Conservation (phyloP, 2,329 filamentous ascomycete genomes). For the Cercospora sp. region DNA sequence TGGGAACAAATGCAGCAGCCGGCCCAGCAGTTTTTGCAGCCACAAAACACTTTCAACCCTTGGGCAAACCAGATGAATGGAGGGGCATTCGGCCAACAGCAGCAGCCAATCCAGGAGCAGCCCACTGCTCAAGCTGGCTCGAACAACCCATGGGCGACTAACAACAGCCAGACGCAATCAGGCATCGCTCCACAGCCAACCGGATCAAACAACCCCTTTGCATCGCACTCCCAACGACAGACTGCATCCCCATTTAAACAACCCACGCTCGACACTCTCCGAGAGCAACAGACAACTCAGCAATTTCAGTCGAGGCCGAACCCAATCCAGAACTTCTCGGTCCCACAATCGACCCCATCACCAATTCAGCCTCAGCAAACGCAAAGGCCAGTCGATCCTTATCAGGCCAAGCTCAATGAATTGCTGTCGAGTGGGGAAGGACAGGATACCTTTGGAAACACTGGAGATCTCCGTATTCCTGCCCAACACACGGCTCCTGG, state of each 20-base stretch:
- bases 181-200: conserved; percentile 79
- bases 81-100: conserved; percentile 59
- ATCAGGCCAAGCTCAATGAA: conserved; percentile 75
- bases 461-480: conserved; percentile 92
- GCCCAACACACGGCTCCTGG: conserved; percentile 95
- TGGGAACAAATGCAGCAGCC: conserved; percentile 63
- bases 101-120: conserved; percentile 58
- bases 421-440: conserved; percentile 86
- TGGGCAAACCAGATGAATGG: conserved; percentile 50
- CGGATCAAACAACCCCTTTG: conserved; percentile 97
- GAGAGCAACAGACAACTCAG: conserved; percentile 78
- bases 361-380: conserved; percentile 52
- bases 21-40: conserved; percentile 56
- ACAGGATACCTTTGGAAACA: conserved; percentile 96
- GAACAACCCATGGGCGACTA: conserved; percentile 86
- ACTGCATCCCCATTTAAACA: conserved; percentile 56
- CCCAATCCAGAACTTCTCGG: conserved; percentile 39
- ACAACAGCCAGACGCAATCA: conserved; percentile 58
- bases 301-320: conserved; percentile 59
- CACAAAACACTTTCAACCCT: conserved; percentile 60
- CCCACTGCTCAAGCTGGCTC: conserved; percentile 71
- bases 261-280: conserved; percentile 72
- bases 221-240: conserved; percentile 64
- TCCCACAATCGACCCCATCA: conserved; percentile 50
- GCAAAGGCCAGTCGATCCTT: conserved; percentile 52